Base-by-base conservation (phyloP, 2,329 filamentous ascomycete species). In the Ophiognomonia clavigignenti-juglandacearum region DNA sequence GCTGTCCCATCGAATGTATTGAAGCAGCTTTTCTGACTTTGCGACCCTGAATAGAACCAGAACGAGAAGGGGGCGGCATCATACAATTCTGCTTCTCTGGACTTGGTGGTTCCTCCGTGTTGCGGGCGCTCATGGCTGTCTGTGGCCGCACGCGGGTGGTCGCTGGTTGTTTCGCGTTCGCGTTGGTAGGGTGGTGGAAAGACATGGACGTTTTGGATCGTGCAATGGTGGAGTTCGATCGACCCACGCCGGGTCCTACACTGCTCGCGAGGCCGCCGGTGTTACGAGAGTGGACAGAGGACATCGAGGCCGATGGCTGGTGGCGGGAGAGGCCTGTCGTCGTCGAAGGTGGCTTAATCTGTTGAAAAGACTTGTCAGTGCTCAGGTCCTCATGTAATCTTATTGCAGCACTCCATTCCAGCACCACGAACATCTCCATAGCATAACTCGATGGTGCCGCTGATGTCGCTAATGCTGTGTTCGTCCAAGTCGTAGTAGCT, bases 121-220 rank as follows among this genome's bases (percentile, higher is more conserved):
- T 62, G 36, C 63, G 61, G 18, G 61, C 63, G 13, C 58, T 61
- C 61, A 53, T 71, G 55, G 51, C 67, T 54, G 53, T 70, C 51
- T 54, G 68, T 59, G 64, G 61, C 60, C 74, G 63, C 64, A 64
- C 61, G 64, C 62, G 57, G 20, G 50, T 54, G 27, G 65, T 66
- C 14, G 66, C 64, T 50, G 64, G 61, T 20, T 65, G 64, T 56
- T 75, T 67, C 47, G 69, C 60, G 57, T 72, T 66, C 47, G 69
- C 60, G 58, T 72, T 74, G 45, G 72, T 67, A 36, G 74, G 64
- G 51, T 75, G 73, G 53, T 59, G 66, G 39, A 64, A 70, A 20
- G 68, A 66, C 54, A 78, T 66, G 29, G 79, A 69, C 6, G 77
- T 72, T 52, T 78, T 71, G 3, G 77, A 71, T 45, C 78, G 75